Conservation (phyloP, 352 stramenopile genomes). For the Phytophthora brassicae region DNA sequence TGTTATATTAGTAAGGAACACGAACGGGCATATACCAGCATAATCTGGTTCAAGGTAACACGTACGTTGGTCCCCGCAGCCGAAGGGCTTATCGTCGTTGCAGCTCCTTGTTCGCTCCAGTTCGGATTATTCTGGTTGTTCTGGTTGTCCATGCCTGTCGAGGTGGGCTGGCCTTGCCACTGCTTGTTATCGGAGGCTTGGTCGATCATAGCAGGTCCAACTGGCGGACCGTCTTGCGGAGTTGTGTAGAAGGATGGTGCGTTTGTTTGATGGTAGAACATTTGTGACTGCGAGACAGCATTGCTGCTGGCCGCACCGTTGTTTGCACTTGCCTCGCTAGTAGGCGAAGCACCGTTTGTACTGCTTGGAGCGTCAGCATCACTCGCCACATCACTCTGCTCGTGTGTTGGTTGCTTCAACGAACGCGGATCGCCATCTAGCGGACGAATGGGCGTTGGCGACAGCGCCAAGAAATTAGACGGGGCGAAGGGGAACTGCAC, state of each 20-base stretch:
- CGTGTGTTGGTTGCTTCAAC: slow-evolving; percentile 25
- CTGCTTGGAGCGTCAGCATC: slow-evolving; percentile 3
- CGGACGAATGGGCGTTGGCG: slow-evolving; percentile 75
- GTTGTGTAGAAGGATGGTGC: slow-evolving; percentile 65
- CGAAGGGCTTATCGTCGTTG: slow-evolving; percentile 15
- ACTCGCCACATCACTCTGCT: slow-evolving; percentile 7
- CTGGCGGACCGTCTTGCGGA: slow-evolving; percentile 42
- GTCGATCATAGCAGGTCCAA: slow-evolving; percentile 40
- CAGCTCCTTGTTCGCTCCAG: slow-evolving; percentile 31
- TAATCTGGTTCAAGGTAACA: neutral
- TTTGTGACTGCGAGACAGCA: slow-evolving; percentile 47
- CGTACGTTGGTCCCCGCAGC: slow-evolving; percentile 24
- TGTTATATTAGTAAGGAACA: slow-evolving; percentile 3
- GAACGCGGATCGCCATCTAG: slow-evolving; percentile 64
- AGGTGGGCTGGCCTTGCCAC: slow-evolving; percentile 35
- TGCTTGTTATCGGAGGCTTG: slow-evolving; percentile 39
- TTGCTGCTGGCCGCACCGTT: slow-evolving; percentile 14
- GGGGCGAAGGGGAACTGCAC: slow-evolving; percentile 64
- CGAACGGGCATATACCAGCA: neutral
- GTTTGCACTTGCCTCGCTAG: slow-evolving; percentile 1
- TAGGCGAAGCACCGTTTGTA: neutral
- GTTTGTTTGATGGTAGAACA: slow-evolving; percentile 60
- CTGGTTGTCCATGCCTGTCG: slow-evolving; percentile 15
- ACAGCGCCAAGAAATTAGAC: slow-evolving; percentile 63
- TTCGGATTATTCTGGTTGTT: slow-evolving; percentile 31